These are phyloP conservation scores for Myriosclerotinia duriaeana DNA, from an alignment of 2,329 filamentous ascomycete genomes.

Conservation along the genomic window DNA sequence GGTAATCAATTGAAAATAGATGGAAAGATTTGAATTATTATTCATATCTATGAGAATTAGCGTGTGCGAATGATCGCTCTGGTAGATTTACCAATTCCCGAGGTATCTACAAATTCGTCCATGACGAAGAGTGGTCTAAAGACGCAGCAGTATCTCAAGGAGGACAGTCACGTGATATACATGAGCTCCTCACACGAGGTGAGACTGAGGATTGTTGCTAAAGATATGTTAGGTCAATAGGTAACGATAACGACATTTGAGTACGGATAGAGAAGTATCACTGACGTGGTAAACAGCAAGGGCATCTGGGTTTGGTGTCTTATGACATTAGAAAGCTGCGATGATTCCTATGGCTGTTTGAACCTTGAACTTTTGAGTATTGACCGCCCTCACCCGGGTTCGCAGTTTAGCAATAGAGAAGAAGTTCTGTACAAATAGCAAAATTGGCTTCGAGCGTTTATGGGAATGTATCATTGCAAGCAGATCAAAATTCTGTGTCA, in stretches of 20 bases:
- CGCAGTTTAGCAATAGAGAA: not conserved
- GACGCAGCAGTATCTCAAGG: not conserved
- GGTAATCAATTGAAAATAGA: constrained; percentile 26
- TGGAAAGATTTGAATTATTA: constrained; percentile 23
- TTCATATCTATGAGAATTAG: constrained; percentile 28
- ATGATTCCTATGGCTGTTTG: not conserved
- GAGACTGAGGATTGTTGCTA: not conserved
- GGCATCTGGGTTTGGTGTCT: not conserved
- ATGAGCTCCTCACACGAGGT: not conserved
- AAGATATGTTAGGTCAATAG: not conserved
- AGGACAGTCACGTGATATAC: constrained; percentile 2
- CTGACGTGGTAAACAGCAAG: not conserved
- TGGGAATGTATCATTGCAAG: not conserved
- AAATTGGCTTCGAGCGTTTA: not conserved
- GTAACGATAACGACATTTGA: not conserved
- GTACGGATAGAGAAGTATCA: not conserved
- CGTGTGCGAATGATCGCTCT: not conserved
- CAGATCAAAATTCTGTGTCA: not conserved
- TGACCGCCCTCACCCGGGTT: not conserved
- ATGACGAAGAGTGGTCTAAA: constrained; percentile 3
- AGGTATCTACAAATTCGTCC: constrained; percentile 21
- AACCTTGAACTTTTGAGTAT: not conserved
- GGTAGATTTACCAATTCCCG: constrained; percentile 23
- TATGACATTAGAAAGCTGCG: not conserved
- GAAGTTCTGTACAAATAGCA: not conserved